A percentile compares a stretch with the other conserved stretches of the same genome.
Conservation (phyloP, 352 stramenopile genomes). For the Phytophthora lateralis region DNA sequence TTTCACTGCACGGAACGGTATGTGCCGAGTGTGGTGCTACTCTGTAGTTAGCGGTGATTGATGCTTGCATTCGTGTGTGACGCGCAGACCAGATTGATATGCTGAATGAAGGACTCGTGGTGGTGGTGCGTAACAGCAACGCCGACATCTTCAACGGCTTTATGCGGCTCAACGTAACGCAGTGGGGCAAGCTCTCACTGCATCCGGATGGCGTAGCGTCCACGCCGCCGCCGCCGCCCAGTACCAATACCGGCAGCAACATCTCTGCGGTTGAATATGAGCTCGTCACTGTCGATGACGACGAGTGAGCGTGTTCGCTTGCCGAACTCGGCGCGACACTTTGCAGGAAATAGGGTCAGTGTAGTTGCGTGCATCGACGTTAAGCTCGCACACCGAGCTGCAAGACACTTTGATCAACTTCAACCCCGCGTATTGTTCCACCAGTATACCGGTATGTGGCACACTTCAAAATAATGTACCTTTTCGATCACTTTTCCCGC, state of each 20-base stretch:
- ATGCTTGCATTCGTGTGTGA: not conserved
- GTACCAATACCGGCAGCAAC: conserved; percentile 67
- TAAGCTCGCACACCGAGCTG: conserved; percentile 21
- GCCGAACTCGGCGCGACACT: conserved; percentile 9
- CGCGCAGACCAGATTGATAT: conserved; percentile 78
- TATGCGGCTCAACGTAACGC: conserved; percentile 84
- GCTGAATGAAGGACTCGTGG: conserved; percentile 51
- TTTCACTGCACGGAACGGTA: conserved; percentile 83
- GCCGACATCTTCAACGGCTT: conserved; percentile 88
- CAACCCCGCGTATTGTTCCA: conserved; percentile 12
- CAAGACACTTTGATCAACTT: conserved; percentile 4
- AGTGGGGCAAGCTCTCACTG: conserved; percentile 79
- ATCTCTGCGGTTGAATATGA: conserved; percentile 87
- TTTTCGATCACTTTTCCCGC: conserved; percentile 5
- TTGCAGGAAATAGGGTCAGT: conserved; percentile 27
- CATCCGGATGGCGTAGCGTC: conserved; percentile 80
- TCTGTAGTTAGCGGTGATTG: not conserved
- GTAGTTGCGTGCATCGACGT: conserved; percentile 33
- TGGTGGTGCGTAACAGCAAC: conserved; percentile 85
- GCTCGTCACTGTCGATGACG: conserved; percentile 79
- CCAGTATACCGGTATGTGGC: conserved; percentile 23
- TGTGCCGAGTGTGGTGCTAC: not conserved
- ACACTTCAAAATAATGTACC: conserved; percentile 5
- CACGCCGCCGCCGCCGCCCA: conserved; percentile 58
- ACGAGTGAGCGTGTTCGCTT: conserved; percentile 41